Conservation (phyloP, 1,284 basidiomycete genomes). For the Lignosus rhinocerotis region DNA sequence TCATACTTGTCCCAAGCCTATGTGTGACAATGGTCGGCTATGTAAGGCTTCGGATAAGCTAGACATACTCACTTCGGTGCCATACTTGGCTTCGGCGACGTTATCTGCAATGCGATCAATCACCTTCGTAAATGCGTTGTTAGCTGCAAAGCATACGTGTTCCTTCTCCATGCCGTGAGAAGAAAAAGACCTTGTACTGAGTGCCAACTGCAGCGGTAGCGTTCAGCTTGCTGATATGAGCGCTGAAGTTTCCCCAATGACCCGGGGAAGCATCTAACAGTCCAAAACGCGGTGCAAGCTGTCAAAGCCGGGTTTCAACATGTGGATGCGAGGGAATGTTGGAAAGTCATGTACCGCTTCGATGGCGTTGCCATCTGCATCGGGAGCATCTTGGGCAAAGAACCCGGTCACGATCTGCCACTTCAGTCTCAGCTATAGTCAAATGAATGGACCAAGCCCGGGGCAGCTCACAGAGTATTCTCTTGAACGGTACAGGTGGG, state of each 20-base stretch:
- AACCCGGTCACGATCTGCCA: conserved; percentile 33
- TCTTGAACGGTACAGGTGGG: neutral
- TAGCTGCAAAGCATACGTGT: conserved; percentile 47
- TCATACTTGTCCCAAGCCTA: conserved; percentile 60
- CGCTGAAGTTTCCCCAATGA: conserved; percentile 55
- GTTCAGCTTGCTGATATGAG: conserved; percentile 48
- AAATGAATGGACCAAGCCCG: neutral
- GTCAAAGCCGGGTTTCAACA: neutral
- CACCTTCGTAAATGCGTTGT: neutral
- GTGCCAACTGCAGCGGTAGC: conserved; percentile 37
- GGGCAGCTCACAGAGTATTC: conserved; percentile 2
- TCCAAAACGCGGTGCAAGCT: conserved; percentile 66
- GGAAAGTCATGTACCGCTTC: conserved; percentile 28
- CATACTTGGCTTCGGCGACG: conserved; percentile 71
- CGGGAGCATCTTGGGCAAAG: conserved; percentile 35
- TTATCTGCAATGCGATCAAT: conserved; percentile 55
- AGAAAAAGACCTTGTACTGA: conserved; percentile 63
- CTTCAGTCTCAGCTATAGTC: neutral
- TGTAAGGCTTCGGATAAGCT: too few species aligned
- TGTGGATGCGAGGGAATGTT: neutral
- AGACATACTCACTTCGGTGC: conserved; percentile 42
- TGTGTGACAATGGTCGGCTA: neutral
- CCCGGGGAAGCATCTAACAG: conserved; percentile 50
- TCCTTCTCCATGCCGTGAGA: conserved; percentile 76
- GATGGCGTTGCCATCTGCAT: conserved; percentile 23